Evolutionary conservation across 495 filamentous ascomycete species (phyloP).

Genomic region (Talaromyces ruber): DNA sequence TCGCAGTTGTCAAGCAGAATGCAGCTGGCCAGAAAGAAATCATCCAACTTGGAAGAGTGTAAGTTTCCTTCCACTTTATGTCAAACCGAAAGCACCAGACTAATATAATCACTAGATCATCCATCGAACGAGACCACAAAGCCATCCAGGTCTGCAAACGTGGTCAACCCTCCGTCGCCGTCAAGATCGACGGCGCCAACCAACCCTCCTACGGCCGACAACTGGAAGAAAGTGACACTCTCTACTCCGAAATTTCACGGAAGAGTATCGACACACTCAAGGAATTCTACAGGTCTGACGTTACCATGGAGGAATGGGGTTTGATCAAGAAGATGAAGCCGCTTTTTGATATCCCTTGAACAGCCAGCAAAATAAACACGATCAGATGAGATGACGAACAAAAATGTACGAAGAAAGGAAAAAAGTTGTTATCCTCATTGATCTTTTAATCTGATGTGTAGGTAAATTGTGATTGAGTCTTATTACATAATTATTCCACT

Average conservation of each 20-base stretch:
- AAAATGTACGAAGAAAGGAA: neutral
- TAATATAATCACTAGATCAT: conserved; percentile 48
- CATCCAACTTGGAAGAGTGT: conserved; percentile 86
- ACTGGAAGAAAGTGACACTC: conserved; percentile 81
- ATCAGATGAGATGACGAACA: neutral
- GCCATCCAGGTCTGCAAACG: conserved; percentile 84
- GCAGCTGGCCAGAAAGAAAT: conserved; percentile 75
- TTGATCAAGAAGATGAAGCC: conserved; percentile 90
- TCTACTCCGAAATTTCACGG: conserved; percentile 83
- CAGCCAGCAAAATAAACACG: neutral
- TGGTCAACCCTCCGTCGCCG: conserved; percentile 89
- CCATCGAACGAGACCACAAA: conserved; percentile 97
- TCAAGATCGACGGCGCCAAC: conserved; percentile 95
- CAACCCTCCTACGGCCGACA: conserved; percentile 95
- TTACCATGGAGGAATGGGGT: conserved; percentile 88
- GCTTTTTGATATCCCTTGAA: conserved; percentile 79
- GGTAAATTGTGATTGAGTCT: neutral
- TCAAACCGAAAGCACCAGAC: conserved; percentile 7
- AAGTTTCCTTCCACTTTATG: conserved; percentile 34
- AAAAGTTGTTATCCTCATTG: neutral
- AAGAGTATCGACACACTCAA: conserved; percentile 90
- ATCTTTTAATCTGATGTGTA: neutral
- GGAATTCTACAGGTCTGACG: conserved; percentile 87
- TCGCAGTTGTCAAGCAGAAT: conserved; percentile 76
- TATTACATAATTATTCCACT: neutral